Evolutionary conservation across 2,329 filamentous ascomycete species (phyloP), one percentile per base, ranked within the genome.

Genomic region (Zarea fungicola): DNA sequence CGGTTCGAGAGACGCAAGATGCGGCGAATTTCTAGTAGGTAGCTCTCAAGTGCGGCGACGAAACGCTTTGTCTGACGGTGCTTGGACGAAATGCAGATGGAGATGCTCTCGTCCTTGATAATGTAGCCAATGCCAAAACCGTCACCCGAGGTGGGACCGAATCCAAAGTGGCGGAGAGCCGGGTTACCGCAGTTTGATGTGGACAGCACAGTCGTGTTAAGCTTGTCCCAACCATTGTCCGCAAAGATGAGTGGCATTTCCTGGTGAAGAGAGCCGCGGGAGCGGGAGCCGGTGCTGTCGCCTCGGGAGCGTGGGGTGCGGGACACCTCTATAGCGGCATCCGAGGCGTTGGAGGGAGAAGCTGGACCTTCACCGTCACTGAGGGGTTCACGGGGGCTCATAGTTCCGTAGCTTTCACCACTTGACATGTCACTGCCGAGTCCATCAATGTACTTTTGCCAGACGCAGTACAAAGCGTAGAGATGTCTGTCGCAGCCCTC

Each of bases 101-200:
- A 52, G 28, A 58, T 54, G 29, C 50, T 44, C 45, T 93, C 88
- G 57, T 95, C 89, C 69, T 99, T 99, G 78, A 99, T 96, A 61
- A 99, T 97, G 71, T 99, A 99, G 3, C 93, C 93, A 49, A 99
- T 96, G 25, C 93, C 93, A 62, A 97, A 97, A 0, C 93, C 93
- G 56, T 96, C 90, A 2, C 84, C 92, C 1, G 88, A 92, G 0
- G 92, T 95, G 2, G 93, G 93, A 0, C 93, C 93, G 63, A 99
- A 99, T 4, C 93, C 93, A 60, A 99, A 99, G 60, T 97, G 92
- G 2, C 93, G 84, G 16, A 99, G 81, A 0, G 86, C 89, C 0
- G 93, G 93, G 67, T 97, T 99, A 51, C 93, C 93, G 67, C 93
- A 99, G 74, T 99, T 99, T n/a, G 91, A 96, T 0, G 93, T 97